Evolutionary conservation across 305 asterid genomes (phyloP).

Genomic region (Rubia peregrina): DNA sequence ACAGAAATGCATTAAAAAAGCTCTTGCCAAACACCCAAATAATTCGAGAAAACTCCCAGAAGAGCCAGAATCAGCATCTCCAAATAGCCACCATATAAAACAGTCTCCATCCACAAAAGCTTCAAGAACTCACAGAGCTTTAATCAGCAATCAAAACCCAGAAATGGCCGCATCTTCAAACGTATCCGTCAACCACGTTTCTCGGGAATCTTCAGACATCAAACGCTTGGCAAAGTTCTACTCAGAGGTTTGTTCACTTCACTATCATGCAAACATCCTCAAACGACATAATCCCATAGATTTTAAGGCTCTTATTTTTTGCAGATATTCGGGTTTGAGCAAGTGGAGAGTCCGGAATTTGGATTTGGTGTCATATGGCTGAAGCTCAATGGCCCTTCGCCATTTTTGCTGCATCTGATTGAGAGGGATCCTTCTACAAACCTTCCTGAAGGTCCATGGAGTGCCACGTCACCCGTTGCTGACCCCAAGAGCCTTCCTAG

Average conservation of each 20-base stretch:
- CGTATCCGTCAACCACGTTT: conserved; percentile 67
- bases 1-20: no score
- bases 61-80: not conserved
- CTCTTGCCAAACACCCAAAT: no score
- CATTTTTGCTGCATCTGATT: conserved; percentile 61
- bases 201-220: conserved; percentile 65
- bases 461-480: conserved; percentile 42
- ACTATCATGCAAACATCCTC: conserved; percentile 2
- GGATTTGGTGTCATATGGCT: conserved; percentile 69
- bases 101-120: not conserved
- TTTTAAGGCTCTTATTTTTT: not conserved
- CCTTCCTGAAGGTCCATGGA: conserved; percentile 85
- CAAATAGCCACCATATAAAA: not conserved
- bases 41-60: not conserved
- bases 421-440: conserved; percentile 61
- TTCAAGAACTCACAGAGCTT: not conserved
- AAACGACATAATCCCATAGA: not conserved
- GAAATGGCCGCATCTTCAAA: conserved; percentile 56
- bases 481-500: conserved; percentile 57
- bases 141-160: conserved; percentile 14
- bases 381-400: conserved; percentile 42
- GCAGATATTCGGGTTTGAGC: conserved; percentile 71
- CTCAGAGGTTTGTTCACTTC: conserved; percentile 35
- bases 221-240: conserved; percentile 74
- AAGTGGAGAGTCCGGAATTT: conserved; percentile 55